Evolutionary conservation across 2,329 filamentous ascomycete species (phyloP), one percentile per base, ranked within the genome.

Genomic region (Xylogone sp.): DNA sequence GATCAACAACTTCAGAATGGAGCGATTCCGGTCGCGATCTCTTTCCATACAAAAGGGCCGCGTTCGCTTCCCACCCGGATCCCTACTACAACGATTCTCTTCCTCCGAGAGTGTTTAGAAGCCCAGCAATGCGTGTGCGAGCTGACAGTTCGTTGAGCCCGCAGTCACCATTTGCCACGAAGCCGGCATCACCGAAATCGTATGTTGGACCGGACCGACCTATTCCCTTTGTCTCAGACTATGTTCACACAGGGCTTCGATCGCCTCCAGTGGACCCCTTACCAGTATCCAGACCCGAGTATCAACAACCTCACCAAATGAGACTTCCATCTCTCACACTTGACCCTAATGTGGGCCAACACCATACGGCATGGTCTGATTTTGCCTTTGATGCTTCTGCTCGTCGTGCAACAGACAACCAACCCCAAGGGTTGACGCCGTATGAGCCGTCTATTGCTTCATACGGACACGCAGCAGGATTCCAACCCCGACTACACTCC

Each of bases 401-500:
- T 18, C 52, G 56, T 18, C 46, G 49, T 9, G 50, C 51, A 34
- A 34, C 54, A 16, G 56, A 54, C 21, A 54, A 51, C 8, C 56
- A 54, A 18, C 54, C 52, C 12, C 55, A 55, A 24, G 27, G 52
- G 42, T 42, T 39, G 21, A 48, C 55, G 12, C 13, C 53, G 5
- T 57, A 51, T 27, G 48, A 53, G 9, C 45, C 56, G 10, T 42
- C 56, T 7, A 42, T 48, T 6, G 43, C 48, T 43, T 44, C 42
- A 19, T 54, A 53, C 16, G 48, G 52, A 9, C 50, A 43, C 22
- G 42, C 53, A 22, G 13, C 55, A 20, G 54, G 49, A 5, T 59
- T 59, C 19, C 60, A 56, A 34, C 54, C 56, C 16, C 57, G 59
- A 3, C 56, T 54, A 24, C 53, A 56, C 31, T 56, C 58, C 10